These are phyloP conservation scores for Sungouiella thailandica DNA, from an alignment of 805 yeast genomes.

Conservation along the genomic window DNA sequence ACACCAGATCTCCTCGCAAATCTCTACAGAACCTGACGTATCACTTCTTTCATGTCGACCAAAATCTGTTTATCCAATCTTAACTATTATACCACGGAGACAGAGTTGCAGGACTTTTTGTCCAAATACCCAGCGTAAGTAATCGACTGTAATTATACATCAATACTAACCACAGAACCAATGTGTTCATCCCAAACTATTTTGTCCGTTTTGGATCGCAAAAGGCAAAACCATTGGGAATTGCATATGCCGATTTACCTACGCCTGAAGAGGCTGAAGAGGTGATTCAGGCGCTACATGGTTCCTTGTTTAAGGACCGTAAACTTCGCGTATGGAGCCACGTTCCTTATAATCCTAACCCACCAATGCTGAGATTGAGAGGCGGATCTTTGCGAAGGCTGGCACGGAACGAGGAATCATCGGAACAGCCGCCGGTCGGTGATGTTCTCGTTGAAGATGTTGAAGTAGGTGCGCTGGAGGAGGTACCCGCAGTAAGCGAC, in stretches of 20 bases:
- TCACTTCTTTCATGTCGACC: constrained; percentile 6
- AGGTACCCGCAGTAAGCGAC: constrained; percentile 1
- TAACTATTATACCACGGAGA: constrained; percentile 47
- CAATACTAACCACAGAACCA: constrained; percentile 13
- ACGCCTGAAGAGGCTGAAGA: constrained; percentile 23
- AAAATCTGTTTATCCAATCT: constrained; percentile 51
- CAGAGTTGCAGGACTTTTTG: constrained; percentile 43
- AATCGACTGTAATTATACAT: neutral
- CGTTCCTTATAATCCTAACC: constrained; percentile 36
- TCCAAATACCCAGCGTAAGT: constrained; percentile 45
- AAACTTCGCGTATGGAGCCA: constrained; percentile 36
- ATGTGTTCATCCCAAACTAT: constrained; percentile 50
- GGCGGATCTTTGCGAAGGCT: neutral
- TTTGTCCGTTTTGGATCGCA: constrained; percentile 42
- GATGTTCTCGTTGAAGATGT: no score
- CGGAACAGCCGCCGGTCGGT: neutral
- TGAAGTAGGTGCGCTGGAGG: constrained; percentile 1
- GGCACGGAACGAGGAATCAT: neutral
- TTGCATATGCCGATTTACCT: constrained; percentile 39
- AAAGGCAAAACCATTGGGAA: constrained; percentile 50
- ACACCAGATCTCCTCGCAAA: no score
- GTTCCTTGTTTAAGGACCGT: constrained; percentile 30
- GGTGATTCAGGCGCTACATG: constrained; percentile 23
- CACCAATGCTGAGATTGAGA: neutral
- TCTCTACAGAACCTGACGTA: no score